Conservation (phyloP, 345 rosid genomes). For the Punica granatum region DNA sequence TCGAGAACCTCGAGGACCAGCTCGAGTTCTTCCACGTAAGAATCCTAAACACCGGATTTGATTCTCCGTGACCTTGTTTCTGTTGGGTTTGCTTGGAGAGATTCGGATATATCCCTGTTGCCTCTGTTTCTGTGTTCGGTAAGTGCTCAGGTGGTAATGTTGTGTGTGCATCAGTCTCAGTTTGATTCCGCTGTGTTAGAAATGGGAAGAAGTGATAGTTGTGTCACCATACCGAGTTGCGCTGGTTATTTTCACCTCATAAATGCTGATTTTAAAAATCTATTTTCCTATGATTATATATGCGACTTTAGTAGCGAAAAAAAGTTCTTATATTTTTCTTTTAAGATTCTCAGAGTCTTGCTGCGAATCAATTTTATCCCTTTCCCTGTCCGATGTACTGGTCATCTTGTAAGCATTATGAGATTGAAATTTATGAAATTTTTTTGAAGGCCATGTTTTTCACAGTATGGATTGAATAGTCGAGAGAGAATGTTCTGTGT, state of each 20-base stretch:
- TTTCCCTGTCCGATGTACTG: background rate
- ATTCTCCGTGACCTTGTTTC: background rate
- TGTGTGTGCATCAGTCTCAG: background rate
- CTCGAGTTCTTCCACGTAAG: constrained; percentile 88
- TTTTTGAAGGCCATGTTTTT: background rate
- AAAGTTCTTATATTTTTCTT: no score
- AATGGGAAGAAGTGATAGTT: background rate
- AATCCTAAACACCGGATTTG: background rate
- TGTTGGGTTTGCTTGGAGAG: background rate
- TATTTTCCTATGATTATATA: background rate
- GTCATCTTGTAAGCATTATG: background rate
- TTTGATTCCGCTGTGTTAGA: background rate
- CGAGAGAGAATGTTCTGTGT: no score
- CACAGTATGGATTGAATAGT: no score
- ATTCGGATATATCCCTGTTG: background rate
- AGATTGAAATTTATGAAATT: background rate
- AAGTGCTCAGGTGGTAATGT: no score
- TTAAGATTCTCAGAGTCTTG: background rate
- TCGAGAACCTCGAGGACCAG: constrained; percentile 97
- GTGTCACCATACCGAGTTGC: no score
- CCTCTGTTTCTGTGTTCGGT: background rate
- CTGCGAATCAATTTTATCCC: background rate
- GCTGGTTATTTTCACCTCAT: no score
- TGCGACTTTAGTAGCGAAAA: background rate
- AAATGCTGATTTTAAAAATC: no score